Evolutionary conservation across 108 stramenopile genomes (phyloP).

Genomic region (Cyclotella cryptica): DNA sequence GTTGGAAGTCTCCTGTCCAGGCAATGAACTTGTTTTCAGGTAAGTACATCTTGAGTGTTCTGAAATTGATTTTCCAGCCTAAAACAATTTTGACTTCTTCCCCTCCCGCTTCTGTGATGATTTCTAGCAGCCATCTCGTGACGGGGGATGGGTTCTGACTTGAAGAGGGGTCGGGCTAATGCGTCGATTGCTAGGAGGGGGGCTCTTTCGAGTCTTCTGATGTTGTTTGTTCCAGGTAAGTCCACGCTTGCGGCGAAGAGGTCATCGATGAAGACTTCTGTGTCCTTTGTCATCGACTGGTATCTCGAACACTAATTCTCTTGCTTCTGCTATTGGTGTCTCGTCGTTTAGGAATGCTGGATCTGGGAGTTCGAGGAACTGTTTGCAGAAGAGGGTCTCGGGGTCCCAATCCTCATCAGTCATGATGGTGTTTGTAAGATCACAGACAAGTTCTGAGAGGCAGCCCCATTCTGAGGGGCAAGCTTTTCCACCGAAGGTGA

Average conservation of each 20-base stretch:
- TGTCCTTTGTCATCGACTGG: constrained; percentile 19
- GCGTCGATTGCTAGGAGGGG: constrained; percentile 20
- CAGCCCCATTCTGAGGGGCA: constrained; percentile 29
- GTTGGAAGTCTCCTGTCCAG: constrained; percentile 4
- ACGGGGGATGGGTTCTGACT: constrained; percentile 14
- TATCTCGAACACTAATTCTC: constrained; percentile 27
- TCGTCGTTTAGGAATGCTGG: background rate
- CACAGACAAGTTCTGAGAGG: constrained; percentile 34
- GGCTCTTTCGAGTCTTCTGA: background rate
- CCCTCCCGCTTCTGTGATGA: constrained; percentile 4
- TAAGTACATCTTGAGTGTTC: constrained; percentile 11
- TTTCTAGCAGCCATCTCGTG: constrained; percentile 23
- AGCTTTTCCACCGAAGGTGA: constrained; percentile 37
- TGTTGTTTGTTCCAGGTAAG: background rate
- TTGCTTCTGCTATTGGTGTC: constrained; percentile 17
- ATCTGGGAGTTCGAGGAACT: constrained; percentile 5
- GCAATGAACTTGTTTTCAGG: constrained; percentile 38
- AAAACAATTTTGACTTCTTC: constrained; percentile 33
- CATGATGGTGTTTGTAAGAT: constrained; percentile 22
- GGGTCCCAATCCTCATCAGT: constrained; percentile 26
- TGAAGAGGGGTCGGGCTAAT: background rate
- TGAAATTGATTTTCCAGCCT: constrained; percentile 29
- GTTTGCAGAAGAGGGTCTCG: background rate
- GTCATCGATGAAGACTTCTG: constrained; percentile 29
- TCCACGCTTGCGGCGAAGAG: no score